Conservation (phyloP, 202 grass and related monocot species). For the Schoenoplectus tabernaemontani region DNA sequence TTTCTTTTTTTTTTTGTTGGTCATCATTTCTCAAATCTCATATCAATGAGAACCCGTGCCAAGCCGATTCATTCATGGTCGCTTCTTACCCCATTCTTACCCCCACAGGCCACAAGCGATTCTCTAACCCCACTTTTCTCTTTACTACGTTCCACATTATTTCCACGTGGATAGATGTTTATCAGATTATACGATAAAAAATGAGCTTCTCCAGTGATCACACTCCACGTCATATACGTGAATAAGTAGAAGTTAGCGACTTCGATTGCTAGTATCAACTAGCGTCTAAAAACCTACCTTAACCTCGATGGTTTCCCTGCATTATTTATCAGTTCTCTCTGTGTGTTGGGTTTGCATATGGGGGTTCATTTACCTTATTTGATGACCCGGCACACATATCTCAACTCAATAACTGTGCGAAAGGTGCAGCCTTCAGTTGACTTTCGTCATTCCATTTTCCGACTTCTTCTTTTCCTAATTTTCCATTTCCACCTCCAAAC, state of each 20-base stretch:
- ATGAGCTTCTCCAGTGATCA: neutral
- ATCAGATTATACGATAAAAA: neutral
- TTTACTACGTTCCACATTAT: neutral
- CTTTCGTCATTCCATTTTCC: constrained; percentile 18
- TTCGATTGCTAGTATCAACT: too few species aligned
- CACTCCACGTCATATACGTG: neutral
- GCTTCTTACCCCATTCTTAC: too few species aligned
- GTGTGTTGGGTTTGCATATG: neutral
- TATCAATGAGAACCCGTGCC: constrained; percentile 8
- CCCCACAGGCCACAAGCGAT: too few species aligned
- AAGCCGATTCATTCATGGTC: neutral
- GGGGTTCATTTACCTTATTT: neutral
- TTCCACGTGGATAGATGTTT: neutral
- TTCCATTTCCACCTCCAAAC: constrained; percentile 4
- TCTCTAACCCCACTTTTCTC: neutral
- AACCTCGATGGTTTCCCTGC: neutral
- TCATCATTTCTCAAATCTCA: too few species aligned
- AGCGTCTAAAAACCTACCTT: neutral
- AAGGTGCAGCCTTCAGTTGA: neutral
- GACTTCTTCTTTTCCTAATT: neutral
- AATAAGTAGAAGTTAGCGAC: neutral
- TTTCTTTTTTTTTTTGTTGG: neutral
- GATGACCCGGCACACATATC: neutral
- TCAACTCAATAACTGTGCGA: neutral
- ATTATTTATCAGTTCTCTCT: neutral